Base-by-base conservation (phyloP, 139 green algal genomes). In the Chara braunii region DNA sequence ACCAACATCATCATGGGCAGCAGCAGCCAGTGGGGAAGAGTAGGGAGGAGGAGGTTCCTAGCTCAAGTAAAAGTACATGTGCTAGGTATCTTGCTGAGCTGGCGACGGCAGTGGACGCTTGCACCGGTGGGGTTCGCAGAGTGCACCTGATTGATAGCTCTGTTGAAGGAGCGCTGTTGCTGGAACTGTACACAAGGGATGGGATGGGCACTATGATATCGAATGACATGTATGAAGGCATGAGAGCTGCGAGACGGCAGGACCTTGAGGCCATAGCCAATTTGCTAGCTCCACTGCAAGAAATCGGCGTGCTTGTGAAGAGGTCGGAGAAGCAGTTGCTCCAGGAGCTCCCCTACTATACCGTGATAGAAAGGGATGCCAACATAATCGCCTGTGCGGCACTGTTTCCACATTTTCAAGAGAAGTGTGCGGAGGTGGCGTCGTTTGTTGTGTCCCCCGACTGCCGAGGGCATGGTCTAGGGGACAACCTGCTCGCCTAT, bases 171-270 rank as follows among this genome's bases (percentile, higher is more conserved):
- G 30, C 40, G 7, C 37, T 67, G 12, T 31, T 67, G 7, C 58
- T 67, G 37, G 92, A 98, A 83, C 82, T 98, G 29, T 98, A 96
- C 84, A 92, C 87, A 6, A 67, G 88, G 4, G 91, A 97, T 67
- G 91, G 91, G 0, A 77, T 95, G 18, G 91, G 91, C 43, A 89
- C 79, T 45, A 97, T 67, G 90, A 88, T 96, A 18, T 87, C 76
- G 3, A 80, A 85, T 3, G 91, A 97, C 76, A 87, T 95, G 34
- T 95, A 95, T 43, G 84, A 95, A 71, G 91, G 90, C 64, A 95
- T 92, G 52, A 85, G 91, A n/a, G 61, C 43, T 9, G 91, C 87
- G 0, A 34, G 26, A 0, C 11, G 23, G 12, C 5, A 9, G 6
- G 77, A 83, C 54, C 28, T 80, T 12, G 29, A 59, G 0, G 6